phyloP scores from a whole-genome alignment of 768 basidiomycete genomes.

The Termitomyces sp. region DNA sequence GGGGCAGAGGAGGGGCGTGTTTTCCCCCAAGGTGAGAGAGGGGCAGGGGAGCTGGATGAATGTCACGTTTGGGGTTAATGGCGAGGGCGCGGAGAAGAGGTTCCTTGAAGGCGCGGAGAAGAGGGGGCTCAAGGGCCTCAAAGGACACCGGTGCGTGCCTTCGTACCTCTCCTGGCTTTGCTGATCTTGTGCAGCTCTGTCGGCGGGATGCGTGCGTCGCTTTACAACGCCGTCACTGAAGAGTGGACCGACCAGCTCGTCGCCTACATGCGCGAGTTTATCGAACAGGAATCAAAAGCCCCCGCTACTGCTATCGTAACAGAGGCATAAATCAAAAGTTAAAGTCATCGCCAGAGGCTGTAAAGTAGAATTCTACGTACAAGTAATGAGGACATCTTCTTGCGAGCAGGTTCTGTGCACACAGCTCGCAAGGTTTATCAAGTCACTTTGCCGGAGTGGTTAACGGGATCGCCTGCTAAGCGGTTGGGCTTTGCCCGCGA shows the following conservation, averaged over 20 bases:
- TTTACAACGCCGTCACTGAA: constrained; percentile 87
- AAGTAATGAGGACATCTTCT: too few relatives aligned
- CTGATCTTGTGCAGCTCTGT: constrained; percentile 36
- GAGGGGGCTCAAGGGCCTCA: constrained; percentile 77
- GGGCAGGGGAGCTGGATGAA: constrained; percentile 95
- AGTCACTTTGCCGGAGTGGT: constrained; percentile 76
- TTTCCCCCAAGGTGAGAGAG: constrained; percentile 64
- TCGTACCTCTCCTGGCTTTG: background rate
- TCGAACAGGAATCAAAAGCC: constrained; percentile 17
- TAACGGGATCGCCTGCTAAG: constrained; percentile 80
- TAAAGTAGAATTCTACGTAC: too few relatives aligned
- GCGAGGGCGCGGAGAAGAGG: constrained; percentile 63
- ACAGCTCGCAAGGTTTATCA: background rate
- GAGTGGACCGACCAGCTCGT: constrained; percentile 61
- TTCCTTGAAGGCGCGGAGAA: constrained; percentile 82
- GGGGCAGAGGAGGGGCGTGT: constrained; percentile 67
- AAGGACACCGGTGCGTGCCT: constrained; percentile 91
- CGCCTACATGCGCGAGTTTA: constrained; percentile 54
- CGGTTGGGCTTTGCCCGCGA: constrained; percentile 48
- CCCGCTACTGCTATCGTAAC: constrained; percentile 3
- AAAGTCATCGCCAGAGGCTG: too few relatives aligned
- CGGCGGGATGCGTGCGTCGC: constrained; percentile 69
- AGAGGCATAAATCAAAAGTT: background rate
- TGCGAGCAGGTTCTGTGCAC: background rate
- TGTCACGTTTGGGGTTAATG: constrained; percentile 75